phyloP scores from a whole-genome alignment of 148 eudicot species.

The Rhododendron kiyosumense region DNA sequence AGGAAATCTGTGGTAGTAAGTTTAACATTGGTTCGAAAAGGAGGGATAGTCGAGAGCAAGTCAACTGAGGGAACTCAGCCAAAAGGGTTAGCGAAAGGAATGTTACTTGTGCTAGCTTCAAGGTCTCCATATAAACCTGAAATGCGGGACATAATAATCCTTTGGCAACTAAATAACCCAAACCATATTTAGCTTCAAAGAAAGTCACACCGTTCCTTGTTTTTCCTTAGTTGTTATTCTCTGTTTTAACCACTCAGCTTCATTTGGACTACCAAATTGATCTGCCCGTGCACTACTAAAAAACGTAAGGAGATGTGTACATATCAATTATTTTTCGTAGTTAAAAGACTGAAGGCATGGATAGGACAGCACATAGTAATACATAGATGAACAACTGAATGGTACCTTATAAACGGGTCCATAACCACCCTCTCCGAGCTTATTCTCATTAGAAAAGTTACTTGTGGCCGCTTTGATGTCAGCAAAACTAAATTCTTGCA shows the following conservation, averaged over 20 bases:
- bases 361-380: not conserved
- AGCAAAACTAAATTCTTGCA: conserved; percentile 23
- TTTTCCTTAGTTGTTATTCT: too few relatives aligned
- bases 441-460: conserved; percentile 24
- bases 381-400: not conserved
- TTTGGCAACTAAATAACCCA: not conserved
- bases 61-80: not conserved
- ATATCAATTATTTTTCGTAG: not conserved
- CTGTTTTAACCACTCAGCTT: not conserved
- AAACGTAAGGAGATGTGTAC: not conserved
- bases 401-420: conserved; percentile 46
- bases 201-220: too few relatives aligned
- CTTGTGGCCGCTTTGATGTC: conserved; percentile 28
- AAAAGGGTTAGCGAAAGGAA: not conserved
- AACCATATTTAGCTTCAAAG: too few relatives aligned
- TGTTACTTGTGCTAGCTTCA: not conserved
- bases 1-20: not conserved
- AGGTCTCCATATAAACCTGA: not conserved
- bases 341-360: not conserved
- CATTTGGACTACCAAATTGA: not conserved
- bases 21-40: not conserved
- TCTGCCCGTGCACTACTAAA: not conserved
- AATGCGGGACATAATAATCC: not conserved
- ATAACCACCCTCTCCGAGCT: conserved; percentile 47
- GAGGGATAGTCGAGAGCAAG: not conserved